A percentile compares a stretch with the other conserved stretches of the same genome.
These are phyloP conservation scores for Vitis labrusca DNA, from an alignment of 164 flowering plant genomes.

Conservation along the genomic window DNA sequence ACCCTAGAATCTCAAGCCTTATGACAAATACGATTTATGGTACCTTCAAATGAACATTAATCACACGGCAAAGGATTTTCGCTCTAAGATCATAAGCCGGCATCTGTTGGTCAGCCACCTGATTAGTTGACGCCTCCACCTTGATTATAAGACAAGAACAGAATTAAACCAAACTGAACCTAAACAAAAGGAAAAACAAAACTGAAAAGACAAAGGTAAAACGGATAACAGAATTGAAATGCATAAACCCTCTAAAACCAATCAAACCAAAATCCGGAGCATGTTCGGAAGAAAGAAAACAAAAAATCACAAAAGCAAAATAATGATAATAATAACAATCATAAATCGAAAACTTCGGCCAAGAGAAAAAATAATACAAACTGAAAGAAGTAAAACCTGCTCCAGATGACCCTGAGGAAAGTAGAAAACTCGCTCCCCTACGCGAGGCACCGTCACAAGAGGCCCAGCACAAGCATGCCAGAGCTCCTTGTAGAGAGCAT, in stretches of 20 bases:
- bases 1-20: neutral
- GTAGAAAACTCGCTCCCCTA: constrained; percentile 1
- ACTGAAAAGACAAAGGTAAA: no score
- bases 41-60: constrained; percentile 7
- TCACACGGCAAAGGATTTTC: constrained; percentile 10
- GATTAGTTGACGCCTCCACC: constrained; percentile 10
- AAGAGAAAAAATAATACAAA: no score
- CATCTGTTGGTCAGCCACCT: constrained; percentile 7
- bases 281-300: no score
- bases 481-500: constrained; percentile 8
- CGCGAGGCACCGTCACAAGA: constrained; percentile 7
- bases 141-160: neutral
- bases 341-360: no score
- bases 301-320: no score
- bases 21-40: neutral
- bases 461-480: constrained; percentile 11
- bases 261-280: no score
- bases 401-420: constrained; percentile 11
- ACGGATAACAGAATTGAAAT: no score
- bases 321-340: no score
- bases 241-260: no score
- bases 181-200: no score
- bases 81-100: constrained; percentile 10
- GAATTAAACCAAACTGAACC: no score
- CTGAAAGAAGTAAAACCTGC: neutral